Evolutionary conservation across 345 rosid genomes (phyloP), one percentile per base, ranked within the genome.

Genomic region (Raphanus raphanistrum): DNA sequence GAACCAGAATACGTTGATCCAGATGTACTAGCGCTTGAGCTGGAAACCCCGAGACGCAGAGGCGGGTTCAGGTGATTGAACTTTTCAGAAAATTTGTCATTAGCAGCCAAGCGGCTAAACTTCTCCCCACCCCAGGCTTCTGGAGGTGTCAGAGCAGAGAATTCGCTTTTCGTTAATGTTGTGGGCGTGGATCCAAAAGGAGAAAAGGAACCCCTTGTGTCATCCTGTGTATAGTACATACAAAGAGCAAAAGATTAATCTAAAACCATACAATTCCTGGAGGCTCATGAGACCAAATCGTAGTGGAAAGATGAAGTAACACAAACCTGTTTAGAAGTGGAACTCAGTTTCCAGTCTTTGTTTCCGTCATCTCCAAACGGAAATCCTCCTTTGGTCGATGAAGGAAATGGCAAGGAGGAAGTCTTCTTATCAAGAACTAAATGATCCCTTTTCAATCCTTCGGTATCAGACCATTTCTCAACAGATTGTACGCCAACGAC

Each of bases 101-200:
- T 94, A 58, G 7, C 63, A 66, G 75, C 78, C 50, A 79, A 52
- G 68, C 78, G 85, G 76, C 84, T 59, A 73, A 82, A 79, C 81
- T 85, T 92, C 35, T 90, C 91, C 65, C 97, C 98, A 67, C 98
- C 99, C 98, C 99, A 96, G 73, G 99, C 97, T 85, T 96, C 97
- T 63, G 99, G 98, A 80, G 98, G 98, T 66, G 97, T 91, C 76
- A 88, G 82, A 36, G 97, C 87, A 64, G 93, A 65, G 43, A 88
- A 89, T 79, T 87, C 98, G 71, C 78, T 87, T 83, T 84, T 90
- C 68, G 89, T 82, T 75, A 97, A 78, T 77, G 90, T 82, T 63
- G 89, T 13, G 58, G 82, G 79, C 21, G 94, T 90, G 25, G 95
- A 77, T 48, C 80, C 92, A 76, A 83, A 71, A 62, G 79, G 9